Base-by-base conservation (phyloP, 257 asterid species). In the Fraxinus americana region DNA sequence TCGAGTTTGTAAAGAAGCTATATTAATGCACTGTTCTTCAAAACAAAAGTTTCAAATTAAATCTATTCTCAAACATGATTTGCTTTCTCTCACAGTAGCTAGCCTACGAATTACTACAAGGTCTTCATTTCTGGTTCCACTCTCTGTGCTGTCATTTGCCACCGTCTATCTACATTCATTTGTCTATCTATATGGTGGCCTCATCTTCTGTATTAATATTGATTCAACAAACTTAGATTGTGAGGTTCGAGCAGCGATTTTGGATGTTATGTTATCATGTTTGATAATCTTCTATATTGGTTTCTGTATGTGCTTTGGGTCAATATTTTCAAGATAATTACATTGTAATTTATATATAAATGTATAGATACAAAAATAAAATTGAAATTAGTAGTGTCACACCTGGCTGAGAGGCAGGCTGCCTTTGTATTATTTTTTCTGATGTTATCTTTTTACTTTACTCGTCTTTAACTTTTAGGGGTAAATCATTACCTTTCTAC, bases 61-160 rank as follows among this genome's bases (percentile, higher is more conserved):
- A 45, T 5, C 54, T 2, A 45, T 19, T 13, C 54, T 41, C 10
- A 41, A 9, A 0, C 11, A 41, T 11, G 48, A 41, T 41, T 10
- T 41, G 16, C 4, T 41, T 41, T 41, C 48, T 39, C 12, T 41
- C 48, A 41, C 48, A 8, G 12, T 41, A 41, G 57, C 70, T n/a
- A 54, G 67, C 73, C 43, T 45, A 41, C 23, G 71, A 29, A 29
- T 29, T 29, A 25, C 45, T 59, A 9, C 25, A 14, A 10, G 30
- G 19, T 16, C 52, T 30, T 23, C 69, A 21, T 45, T 63, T 73
- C 61, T 63, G 36, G 59, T 41, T 78, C 67, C 71, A 41, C 48
- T 41, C 2, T 41, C 13, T 41, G 48, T 41, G 14, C 48, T 41
- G 48, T 41, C 48, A 41, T 5, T 41, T 41, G 54, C 54, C 13